A percentile compares a stretch with the other conserved stretches of the same genome.
phyloP scores from a whole-genome alignment of 345 rosid genomes.

The Microthlaspi erraticum region DNA sequence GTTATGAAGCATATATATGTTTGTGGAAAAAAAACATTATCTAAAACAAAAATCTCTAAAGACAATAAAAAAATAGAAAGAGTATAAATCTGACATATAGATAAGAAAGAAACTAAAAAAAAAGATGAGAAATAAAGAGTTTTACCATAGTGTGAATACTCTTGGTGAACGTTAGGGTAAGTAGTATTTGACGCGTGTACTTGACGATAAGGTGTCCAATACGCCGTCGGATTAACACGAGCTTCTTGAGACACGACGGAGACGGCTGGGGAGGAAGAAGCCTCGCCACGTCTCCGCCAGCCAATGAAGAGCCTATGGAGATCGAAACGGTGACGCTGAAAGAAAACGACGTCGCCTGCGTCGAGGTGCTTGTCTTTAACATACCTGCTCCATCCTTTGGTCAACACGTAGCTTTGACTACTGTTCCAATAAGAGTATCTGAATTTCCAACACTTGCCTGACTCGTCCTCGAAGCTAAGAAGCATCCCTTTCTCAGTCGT shows the following conservation, averaged over 20 bases:
- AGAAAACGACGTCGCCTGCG: constrained; percentile 77
- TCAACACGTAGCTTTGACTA: constrained; percentile 90
- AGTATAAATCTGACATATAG: constrained; percentile 32
- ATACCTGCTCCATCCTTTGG: constrained; percentile 93
- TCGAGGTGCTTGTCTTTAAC: constrained; percentile 82
- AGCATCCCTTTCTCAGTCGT: constrained; percentile 53
- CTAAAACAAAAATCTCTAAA: not conserved
- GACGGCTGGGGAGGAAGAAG: constrained; percentile 28
- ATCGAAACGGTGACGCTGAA: constrained; percentile 60
- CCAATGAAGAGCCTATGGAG: constrained; percentile 66
- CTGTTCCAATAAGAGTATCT: constrained; percentile 91
- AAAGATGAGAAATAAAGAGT: not conserved
- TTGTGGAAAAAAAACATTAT: not conserved
- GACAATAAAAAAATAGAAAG: constrained; percentile 1
- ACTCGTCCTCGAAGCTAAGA: constrained; percentile 84
- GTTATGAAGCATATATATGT: not conserved
- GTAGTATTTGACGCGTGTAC: constrained; percentile 43
- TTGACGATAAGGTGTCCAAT: constrained; percentile 47
- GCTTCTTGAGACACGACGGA: constrained; percentile 35
- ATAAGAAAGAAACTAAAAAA: constrained; percentile 16
- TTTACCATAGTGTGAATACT: constrained; percentile 74
- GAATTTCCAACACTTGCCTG: constrained; percentile 79
- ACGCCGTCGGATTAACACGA: constrained; percentile 30
- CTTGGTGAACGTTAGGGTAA: constrained; percentile 53
- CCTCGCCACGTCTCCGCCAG: constrained; percentile 60